Evolutionary conservation across 2,329 filamentous ascomycete species (phyloP).

Genomic region (Aureobasidium namibiae): DNA sequence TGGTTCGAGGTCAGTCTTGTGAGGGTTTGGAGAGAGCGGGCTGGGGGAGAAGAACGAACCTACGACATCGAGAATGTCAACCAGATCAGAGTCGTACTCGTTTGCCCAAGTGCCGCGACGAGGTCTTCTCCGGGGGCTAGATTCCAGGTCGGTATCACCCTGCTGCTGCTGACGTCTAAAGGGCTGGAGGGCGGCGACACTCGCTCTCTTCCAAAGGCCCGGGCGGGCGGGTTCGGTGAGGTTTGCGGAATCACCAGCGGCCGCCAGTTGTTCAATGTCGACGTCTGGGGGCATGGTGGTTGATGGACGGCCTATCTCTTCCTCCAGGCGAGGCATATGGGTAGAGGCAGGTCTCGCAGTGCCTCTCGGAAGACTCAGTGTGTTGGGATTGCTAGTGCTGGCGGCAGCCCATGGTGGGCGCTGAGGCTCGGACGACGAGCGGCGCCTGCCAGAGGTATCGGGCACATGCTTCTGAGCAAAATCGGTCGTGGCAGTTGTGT

Average conservation of each 20-base stretch:
- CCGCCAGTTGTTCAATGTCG: neutral
- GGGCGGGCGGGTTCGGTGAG: neutral
- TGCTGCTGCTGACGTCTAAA: neutral
- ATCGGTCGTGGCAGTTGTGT: neutral
- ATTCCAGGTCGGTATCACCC: neutral
- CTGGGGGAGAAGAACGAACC: conserved; percentile 38
- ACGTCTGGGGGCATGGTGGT: neutral
- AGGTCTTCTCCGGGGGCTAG: neutral
- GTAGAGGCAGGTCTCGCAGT: neutral
- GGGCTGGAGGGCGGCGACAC: conserved; percentile 1
- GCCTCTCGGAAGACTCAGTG: neutral
- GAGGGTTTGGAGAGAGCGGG: neutral
- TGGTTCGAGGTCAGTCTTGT: conserved; percentile 23
- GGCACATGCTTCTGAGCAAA: neutral
- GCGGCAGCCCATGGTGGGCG: neutral
- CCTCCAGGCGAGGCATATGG: conserved; percentile 8
- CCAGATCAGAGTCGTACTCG: conserved; percentile 56
- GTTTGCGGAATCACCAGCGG: neutral
- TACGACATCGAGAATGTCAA: conserved; percentile 61
- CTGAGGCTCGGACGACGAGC: conserved; percentile 10
- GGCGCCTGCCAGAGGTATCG: neutral
- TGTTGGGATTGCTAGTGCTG: neutral
- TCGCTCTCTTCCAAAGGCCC: conserved; percentile 7
- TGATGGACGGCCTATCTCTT: conserved; percentile 3
- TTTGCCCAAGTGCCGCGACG: conserved; percentile 1